Base-by-base conservation (phyloP, 2,329 filamentous ascomycete species). In the Claviceps fusiformis region DNA sequence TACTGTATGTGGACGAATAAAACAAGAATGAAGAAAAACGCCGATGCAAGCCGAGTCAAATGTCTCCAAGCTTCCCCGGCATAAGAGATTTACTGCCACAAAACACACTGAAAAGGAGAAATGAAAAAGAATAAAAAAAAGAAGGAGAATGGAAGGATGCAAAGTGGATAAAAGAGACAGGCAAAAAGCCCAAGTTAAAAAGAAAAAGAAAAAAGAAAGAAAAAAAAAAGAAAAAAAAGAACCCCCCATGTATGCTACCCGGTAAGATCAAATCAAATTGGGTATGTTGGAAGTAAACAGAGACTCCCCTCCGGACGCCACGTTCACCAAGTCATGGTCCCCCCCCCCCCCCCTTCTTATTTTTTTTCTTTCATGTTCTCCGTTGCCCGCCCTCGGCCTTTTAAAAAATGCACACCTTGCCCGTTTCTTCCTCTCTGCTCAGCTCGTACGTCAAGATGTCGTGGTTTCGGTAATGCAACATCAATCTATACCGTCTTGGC, bases 401-500 rank as follows among this genome's bases (percentile, higher is more conserved):
- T 66, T 59, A 71, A 50, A 70, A 69, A 37, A 72, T 63, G 57
- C 66, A 70, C 35, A 72, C 45, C 58, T 66, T 67, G 24, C 65
- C 65, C n/a, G 65, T 67, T 55, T 65, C 60, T 56, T 67, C 66
- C 48, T 72, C 68, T 31, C 77, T 71, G 48, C 69, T 73, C 54
- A 89, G 67, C 66, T 88, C 83, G 69, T 89, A 91, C 56, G 78
- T 83, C 59, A 89, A 64, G 33, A 91, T 77, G 2, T 79, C 78
- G 62, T 87, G 82, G 67, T 89, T 82, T 56, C 77, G 76, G 65
- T 85, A 91, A 65, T 87, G 82, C 67, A 91, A 69, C 65, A 92
- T 78, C 56, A 92, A 60, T 56, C 85, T 73, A 75, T 84, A 90
- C 56, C 79, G 74, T 59, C 73, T 72, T 57, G 72, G 67, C 37